phyloP scores from a whole-genome alignment of 129 eudicot genomes.

The Lactuca saligna region DNA sequence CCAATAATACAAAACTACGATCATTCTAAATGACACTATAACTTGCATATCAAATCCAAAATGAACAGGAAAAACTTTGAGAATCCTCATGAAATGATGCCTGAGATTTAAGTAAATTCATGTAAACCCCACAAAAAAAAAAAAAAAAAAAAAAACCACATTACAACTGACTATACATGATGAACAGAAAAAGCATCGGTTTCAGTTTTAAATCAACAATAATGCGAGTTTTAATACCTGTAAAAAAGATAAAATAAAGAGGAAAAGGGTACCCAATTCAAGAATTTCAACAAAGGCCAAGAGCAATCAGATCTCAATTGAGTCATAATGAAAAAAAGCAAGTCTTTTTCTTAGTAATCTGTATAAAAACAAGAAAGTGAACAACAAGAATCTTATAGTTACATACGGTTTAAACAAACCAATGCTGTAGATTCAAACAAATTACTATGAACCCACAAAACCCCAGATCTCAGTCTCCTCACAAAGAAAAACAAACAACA shows the following conservation, averaged over 20 bases:
- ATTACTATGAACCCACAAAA: slow-evolving; percentile 19
- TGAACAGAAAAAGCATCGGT: slow-evolving; percentile 6
- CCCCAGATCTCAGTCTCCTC: slow-evolving; percentile 32
- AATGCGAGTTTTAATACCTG: slow-evolving; percentile 7
- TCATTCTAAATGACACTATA: background rate
- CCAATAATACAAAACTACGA: slow-evolving; percentile 6
- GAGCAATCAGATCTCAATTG: slow-evolving; percentile 26
- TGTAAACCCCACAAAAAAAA: slow-evolving; percentile 11
- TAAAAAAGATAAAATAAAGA: background rate
- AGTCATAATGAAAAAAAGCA: slow-evolving; percentile 2
- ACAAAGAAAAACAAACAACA: slow-evolving; percentile 18
- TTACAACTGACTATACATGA: slow-evolving; percentile 10
- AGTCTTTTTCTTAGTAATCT: background rate
- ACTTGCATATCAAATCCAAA: slow-evolving; percentile 8
- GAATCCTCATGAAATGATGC: slow-evolving; percentile 18
- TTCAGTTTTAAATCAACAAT: slow-evolving; percentile 14
- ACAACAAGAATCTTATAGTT: slow-evolving; percentile 15
- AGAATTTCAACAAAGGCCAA: slow-evolving; percentile 1
- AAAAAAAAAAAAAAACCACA: slow-evolving; percentile 1
- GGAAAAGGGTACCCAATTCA: slow-evolving; percentile 5
- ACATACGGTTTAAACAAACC: slow-evolving; percentile 5
- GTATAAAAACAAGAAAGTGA: background rate
- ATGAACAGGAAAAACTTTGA: slow-evolving; percentile 5
- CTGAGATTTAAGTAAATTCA: background rate
- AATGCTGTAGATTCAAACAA: slow-evolving; percentile 13